Evolutionary conservation across 2,329 filamentous ascomycete species (phyloP).

Genomic region (Scopulariopsis brevicaulis): DNA sequence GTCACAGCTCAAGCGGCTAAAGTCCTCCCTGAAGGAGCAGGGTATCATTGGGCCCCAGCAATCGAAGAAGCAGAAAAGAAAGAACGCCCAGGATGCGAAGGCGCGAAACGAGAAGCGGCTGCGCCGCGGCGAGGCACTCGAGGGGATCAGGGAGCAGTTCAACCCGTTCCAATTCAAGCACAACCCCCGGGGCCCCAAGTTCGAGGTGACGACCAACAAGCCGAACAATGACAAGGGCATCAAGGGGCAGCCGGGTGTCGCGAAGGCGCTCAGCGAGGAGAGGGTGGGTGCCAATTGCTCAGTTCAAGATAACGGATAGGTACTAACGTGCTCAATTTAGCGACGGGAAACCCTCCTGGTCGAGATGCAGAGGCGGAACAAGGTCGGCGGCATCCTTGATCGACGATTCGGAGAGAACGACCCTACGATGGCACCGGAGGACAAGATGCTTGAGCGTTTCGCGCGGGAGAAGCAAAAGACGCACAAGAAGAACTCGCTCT

Average conservation of each 20-base stretch:
- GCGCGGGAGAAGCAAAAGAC: conserved; percentile 73
- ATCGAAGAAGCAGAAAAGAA: conserved; percentile 88
- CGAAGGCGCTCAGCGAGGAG: conserved; percentile 80
- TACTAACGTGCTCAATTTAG: conserved; percentile 24
- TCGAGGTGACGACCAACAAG: conserved; percentile 65
- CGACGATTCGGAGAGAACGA: conserved; percentile 93
- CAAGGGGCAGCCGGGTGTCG: conserved; percentile 67
- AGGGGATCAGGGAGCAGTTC: conserved; percentile 86
- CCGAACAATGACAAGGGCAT: conserved; percentile 43
- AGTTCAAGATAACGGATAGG: conserved; percentile 5
- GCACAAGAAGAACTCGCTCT: conserved; percentile 68
- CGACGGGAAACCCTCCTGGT: conserved; percentile 74
- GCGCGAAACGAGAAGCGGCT: conserved; percentile 61
- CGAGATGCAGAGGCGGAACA: conserved; percentile 81
- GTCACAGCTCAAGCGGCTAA: conserved; percentile 93
- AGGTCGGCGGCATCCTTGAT: conserved; percentile 86
- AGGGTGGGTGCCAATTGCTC: conserved; percentile 38
- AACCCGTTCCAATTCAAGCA: conserved; percentile 95
- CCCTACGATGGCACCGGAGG: conserved; percentile 83
- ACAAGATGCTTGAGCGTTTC: conserved; percentile 85
- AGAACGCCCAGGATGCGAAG: conserved; percentile 54
- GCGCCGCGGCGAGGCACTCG: conserved; percentile 65
- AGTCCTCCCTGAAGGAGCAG: conserved; percentile 78
- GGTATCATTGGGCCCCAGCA: conserved; percentile 85
- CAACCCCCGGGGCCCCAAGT: conserved; percentile 67